Evolutionary conservation across 2,329 filamentous ascomycete species (phyloP).

Genomic region (Trichoderma polysporum): DNA sequence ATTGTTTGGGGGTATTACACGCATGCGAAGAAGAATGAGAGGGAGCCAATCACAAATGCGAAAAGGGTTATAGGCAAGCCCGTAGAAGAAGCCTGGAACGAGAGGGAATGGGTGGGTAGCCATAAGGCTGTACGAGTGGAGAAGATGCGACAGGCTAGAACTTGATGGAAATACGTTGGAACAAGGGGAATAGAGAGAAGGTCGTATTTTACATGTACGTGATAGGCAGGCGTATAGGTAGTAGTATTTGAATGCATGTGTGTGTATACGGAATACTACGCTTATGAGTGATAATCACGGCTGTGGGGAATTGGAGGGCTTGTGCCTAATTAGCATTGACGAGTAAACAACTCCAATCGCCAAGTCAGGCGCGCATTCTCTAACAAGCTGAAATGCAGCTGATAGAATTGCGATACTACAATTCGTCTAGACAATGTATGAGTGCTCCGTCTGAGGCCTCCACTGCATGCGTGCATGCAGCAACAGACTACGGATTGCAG

Average conservation of each 20-base stretch:
- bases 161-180: background rate
- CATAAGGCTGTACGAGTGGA: background rate
- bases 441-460: constrained; percentile 4
- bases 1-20: background rate
- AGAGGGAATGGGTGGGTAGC: background rate
- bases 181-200: background rate
- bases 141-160: background rate
- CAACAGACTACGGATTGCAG: background rate
- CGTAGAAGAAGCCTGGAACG: constrained; percentile 4
- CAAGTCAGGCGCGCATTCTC: constrained; percentile 3
- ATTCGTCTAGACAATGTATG: background rate
- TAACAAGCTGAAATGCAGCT: constrained; percentile 16
- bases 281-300: background rate
- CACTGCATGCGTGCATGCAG: background rate
- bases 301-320: constrained; percentile 3
- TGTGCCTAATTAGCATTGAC: background rate
- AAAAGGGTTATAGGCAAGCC: constrained; percentile 1
- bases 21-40: background rate
- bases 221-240: background rate
- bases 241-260: background rate
- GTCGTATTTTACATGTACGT: background rate
- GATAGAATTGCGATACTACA: background rate
- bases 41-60: background rate
- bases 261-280: background rate
- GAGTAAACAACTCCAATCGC: background rate